These are phyloP conservation scores for Epipyxis sp. DNA, from an alignment of 108 stramenopile genomes.

Conservation along the genomic window DNA sequence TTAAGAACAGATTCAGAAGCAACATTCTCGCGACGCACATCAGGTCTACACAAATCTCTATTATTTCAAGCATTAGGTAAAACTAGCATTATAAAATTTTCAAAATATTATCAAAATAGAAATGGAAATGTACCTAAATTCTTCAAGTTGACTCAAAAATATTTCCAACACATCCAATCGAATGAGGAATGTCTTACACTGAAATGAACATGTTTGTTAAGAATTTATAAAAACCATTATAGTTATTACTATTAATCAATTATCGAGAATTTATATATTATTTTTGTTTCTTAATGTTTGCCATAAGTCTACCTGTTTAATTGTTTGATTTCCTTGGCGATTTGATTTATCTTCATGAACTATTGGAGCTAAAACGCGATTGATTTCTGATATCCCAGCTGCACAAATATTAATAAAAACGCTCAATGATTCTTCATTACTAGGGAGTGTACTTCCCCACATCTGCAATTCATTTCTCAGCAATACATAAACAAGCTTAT, in stretches of 20 bases:
- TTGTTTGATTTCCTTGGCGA: background rate
- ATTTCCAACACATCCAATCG: background rate
- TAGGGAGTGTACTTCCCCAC: background rate
- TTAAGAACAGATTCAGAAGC: background rate
- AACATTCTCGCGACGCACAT: background rate
- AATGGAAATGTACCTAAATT: background rate
- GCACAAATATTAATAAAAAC: slow-evolving; percentile 3
- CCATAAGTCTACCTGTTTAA: background rate
- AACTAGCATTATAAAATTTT: background rate
- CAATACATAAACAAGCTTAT: background rate
- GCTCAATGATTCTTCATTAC: background rate
- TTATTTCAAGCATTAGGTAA: background rate
- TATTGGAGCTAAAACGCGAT: background rate
- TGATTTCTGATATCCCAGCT: background rate
- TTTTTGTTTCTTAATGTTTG: background rate
- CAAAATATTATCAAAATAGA: background rate
- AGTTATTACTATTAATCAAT: background rate
- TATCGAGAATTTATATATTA: background rate
- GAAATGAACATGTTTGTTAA: background rate
- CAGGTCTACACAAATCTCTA: slow-evolving; percentile 6
- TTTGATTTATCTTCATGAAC: background rate
- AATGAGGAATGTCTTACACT: background rate
- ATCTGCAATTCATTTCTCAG: background rate
- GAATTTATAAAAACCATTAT: too few species aligned
- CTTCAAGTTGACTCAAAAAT: background rate